These are phyloP conservation scores for Salvia rosmarinus DNA, from an alignment of 257 asterid genomes.

Conservation along the genomic window DNA sequence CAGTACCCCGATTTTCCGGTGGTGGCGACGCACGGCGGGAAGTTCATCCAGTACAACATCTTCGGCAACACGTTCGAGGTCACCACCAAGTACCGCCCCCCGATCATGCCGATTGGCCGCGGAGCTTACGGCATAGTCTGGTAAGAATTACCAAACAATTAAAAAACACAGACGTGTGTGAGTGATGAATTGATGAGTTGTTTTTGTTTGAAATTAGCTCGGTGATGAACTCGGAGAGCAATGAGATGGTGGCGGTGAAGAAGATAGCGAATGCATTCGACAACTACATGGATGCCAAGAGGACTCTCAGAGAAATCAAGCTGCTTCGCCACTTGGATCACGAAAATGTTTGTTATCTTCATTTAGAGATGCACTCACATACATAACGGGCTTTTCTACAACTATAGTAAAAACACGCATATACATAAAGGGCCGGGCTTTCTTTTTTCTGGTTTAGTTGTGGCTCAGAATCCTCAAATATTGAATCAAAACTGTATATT, in stretches of 20 bases:
- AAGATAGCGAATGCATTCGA: constrained; percentile 93
- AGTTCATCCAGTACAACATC: constrained; percentile 68
- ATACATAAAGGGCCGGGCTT: too few species aligned
- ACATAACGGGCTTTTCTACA: too few species aligned
- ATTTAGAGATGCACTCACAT: too few species aligned
- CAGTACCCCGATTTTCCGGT: constrained; percentile 79
- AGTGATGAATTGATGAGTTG: background rate
- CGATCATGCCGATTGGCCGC: constrained; percentile 95
- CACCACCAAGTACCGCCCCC: constrained; percentile 77
- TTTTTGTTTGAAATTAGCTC: constrained; percentile 58
- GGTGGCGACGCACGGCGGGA: constrained; percentile 73
- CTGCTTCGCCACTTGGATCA: constrained; percentile 96
- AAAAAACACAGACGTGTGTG: background rate
- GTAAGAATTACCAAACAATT: constrained; percentile 34
- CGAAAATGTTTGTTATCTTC: constrained; percentile 66
- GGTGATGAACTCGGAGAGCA: constrained; percentile 73
- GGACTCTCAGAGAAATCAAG: constrained; percentile 94
- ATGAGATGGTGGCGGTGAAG: constrained; percentile 96
- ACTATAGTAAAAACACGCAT: too few species aligned
- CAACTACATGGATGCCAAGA: constrained; percentile 90
- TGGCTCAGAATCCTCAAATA: too few species aligned
- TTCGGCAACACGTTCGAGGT: constrained; percentile 80
- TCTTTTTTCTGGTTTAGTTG: background rate
- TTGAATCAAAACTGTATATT: too few species aligned
- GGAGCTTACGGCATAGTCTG: constrained; percentile 99